These are phyloP conservation scores for Suhomyces xylopsoci DNA, from an alignment of 805 yeast genomes.

Conservation along the genomic window DNA sequence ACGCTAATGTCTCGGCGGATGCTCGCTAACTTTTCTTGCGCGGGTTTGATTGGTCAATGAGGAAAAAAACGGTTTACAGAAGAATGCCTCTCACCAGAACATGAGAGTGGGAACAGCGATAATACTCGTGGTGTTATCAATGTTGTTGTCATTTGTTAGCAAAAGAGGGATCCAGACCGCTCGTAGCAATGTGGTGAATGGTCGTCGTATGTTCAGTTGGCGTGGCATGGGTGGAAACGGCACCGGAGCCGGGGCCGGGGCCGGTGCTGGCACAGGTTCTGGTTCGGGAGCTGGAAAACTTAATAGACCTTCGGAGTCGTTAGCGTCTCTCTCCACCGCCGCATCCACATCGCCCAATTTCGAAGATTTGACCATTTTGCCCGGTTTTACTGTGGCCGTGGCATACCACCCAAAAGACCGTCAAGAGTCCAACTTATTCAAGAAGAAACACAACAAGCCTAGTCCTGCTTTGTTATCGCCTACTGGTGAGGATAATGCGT, in stretches of 20 bases:
- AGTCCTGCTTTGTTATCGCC: conserved; percentile 48
- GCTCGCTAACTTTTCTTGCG: conserved; percentile 3
- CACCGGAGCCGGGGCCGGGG: background rate
- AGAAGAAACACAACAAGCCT: conserved; percentile 20
- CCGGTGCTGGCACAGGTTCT: conserved; percentile 4
- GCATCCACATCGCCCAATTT: conserved; percentile 19
- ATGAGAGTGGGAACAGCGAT: background rate
- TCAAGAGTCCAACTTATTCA: conserved; percentile 46
- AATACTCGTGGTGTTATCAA: conserved; percentile 14
- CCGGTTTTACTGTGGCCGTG: conserved; percentile 56
- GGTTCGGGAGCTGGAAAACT: background rate
- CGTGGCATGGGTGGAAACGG: background rate
- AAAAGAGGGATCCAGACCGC: conserved; percentile 10
- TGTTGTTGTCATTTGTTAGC: conserved; percentile 17
- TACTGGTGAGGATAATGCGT: conserved; percentile 76
- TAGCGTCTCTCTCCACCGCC: conserved; percentile 14
- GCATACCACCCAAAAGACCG: conserved; percentile 76
- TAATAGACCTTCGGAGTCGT: conserved; percentile 4
- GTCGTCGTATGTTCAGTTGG: conserved; percentile 3
- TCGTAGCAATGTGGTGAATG: background rate
- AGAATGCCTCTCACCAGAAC: background rate
- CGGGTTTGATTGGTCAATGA: conserved; percentile 2
- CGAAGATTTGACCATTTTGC: conserved; percentile 19
- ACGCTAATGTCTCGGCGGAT: background rate
- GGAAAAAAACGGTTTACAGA: background rate